phyloP scores from a whole-genome alignment of 306 rosid species.

The Fagus sylvatica region DNA sequence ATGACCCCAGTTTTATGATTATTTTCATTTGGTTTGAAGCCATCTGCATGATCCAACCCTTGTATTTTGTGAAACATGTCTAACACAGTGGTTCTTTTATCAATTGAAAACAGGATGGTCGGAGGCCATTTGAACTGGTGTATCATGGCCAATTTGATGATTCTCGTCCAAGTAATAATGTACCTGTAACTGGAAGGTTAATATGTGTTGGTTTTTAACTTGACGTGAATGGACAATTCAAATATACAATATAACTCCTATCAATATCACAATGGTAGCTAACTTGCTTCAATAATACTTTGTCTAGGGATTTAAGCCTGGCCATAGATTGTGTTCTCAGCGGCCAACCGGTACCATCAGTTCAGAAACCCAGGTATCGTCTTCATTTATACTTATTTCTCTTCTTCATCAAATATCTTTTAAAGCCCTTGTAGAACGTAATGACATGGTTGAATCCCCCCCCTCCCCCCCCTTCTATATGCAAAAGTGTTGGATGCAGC shows the following conservation, averaged over 20 bases:
- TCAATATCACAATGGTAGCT: constrained; percentile 26
- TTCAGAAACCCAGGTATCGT: constrained; percentile 72
- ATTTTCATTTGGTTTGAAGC: not conserved
- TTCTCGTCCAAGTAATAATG: constrained; percentile 77
- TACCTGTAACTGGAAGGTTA: constrained; percentile 88
- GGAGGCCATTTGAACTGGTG: constrained; percentile 94
- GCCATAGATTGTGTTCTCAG: constrained; percentile 91
- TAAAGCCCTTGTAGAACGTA: not conserved
- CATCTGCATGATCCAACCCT: not conserved
- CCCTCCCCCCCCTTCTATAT: not conserved
- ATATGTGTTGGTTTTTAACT: constrained; percentile 26
- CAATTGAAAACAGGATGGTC: constrained; percentile 68
- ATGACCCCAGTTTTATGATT: not conserved
- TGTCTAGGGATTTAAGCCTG: constrained; percentile 68
- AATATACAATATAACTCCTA: constrained; percentile 13
- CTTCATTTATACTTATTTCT: constrained; percentile 1
- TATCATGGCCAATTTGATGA: constrained; percentile 97
- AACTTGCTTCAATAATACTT: constrained; percentile 11
- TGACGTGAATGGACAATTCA: not conserved
- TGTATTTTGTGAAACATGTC: not conserved
- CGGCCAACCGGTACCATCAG: constrained; percentile 61
- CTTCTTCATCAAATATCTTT: constrained; percentile 21
- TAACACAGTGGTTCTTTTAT: constrained; percentile 8
- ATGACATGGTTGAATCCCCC: not conserved
- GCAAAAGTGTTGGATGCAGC: constrained; percentile 90